Evolutionary conservation across 352 stramenopile genomes (phyloP).

Genomic region (Phytophthora capsici): DNA sequence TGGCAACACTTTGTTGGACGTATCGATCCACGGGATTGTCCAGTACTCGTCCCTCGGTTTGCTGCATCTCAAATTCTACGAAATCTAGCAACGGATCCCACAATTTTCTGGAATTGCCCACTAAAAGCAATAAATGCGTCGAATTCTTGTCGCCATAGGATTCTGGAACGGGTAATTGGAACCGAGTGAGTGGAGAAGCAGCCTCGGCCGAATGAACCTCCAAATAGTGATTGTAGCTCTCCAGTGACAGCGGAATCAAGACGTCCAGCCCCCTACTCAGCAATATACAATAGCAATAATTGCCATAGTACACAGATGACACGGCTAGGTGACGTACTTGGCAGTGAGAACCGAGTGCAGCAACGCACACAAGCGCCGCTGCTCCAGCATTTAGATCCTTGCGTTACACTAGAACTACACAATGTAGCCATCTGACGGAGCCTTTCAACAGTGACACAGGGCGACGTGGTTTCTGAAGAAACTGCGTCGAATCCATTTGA

Average conservation of each 20-base stretch:
- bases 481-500: constrained; percentile 33
- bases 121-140: constrained; percentile 66
- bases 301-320: neutral
- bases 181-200: constrained; percentile 42
- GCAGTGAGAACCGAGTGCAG: constrained; percentile 18
- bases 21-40: constrained; percentile 67
- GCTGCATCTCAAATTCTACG: constrained; percentile 41
- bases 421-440: neutral
- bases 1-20: constrained; percentile 48
- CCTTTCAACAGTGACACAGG: neutral
- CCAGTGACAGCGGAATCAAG: constrained; percentile 66
- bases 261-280: constrained; percentile 63
- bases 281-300: neutral
- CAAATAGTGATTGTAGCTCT: constrained; percentile 71
- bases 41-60: constrained; percentile 34
- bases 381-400: constrained; percentile 23
- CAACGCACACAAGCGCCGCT: constrained; percentile 20
- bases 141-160: constrained; percentile 9
- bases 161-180: constrained; percentile 45
- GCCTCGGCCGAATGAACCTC: constrained; percentile 37
- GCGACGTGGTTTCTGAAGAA: constrained; percentile 24
- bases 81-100: constrained; percentile 63
- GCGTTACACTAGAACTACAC: neutral
- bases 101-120: constrained; percentile 68
- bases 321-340: constrained; percentile 18